Evolutionary conservation across 2,329 filamentous ascomycete genomes (phyloP), one percentile per base, ranked within the genome.

Genomic region (Tricladium varicosporioides): DNA sequence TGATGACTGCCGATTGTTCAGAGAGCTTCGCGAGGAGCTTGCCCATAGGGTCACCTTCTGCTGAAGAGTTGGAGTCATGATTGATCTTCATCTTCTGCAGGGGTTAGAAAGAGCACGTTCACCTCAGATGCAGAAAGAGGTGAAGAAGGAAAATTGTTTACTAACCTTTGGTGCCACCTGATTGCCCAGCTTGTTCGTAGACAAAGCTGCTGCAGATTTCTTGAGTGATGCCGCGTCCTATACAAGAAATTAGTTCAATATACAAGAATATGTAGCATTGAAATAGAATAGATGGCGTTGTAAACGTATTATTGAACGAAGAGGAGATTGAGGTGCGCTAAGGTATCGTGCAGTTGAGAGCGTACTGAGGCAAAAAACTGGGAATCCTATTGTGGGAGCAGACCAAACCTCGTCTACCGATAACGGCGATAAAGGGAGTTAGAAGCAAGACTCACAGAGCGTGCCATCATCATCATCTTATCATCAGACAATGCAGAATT

Each of bases 11-110:
- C 67, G 87, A 83, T 67, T 91, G 87, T 70, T 92, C 86, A n/a
- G 84, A 83, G 48, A 93, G 79, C 69, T 86, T 88, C 55, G 87
- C 83, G 62, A 92, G 76, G 51, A 92, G 82, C 58, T 86, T 86
- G 66, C 94, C 89, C 78, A 92, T 84, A 8, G 80, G 78, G 54
- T 78, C 80, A 31, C 73, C 62, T 43, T 80, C 78, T 48, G 68
- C 60, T 10, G 70, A 60, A 5, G 66, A 68, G 9, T 70, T 64
- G 32, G 67, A 61, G 13, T 81, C 78, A 63, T 79, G 76, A 59
- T 68, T 77, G 51, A 75, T 70, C 74, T 82, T 77, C 64, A 76
- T 73, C 73, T 77, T 78, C 75, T 77, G 70, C 67, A 66, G 69
- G 63, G 36, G 64, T 74, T 65, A 64, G 64, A 50, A 63, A 48